Conservation (phyloP, 2,329 filamentous ascomycete species). For the Orbilia ellipsospora region DNA sequence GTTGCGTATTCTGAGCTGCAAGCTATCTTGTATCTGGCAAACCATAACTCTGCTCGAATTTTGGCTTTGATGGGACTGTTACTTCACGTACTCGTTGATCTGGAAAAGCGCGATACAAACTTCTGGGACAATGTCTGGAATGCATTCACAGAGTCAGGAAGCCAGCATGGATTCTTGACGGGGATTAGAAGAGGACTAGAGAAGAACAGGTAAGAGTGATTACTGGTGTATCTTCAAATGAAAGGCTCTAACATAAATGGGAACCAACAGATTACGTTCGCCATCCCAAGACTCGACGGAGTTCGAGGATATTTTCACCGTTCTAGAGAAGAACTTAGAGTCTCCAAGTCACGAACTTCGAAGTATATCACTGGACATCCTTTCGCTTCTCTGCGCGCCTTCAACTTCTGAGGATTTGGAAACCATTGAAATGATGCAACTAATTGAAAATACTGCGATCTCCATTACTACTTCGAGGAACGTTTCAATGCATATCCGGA, state of each 20-base stretch:
- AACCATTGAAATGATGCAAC: slow-evolving; percentile 74
- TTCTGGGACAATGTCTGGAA: slow-evolving; percentile 30
- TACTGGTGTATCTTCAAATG: not conserved
- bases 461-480: slow-evolving; percentile 78
- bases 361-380: slow-evolving; percentile 69
- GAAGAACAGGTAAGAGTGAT: slow-evolving; percentile 27
- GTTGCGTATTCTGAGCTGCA: slow-evolving; percentile 6
- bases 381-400: slow-evolving; percentile 71
- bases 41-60: not conserved
- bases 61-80: slow-evolving; percentile 27
- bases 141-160: slow-evolving; percentile 21
- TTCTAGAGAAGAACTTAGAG: slow-evolving; percentile 71
- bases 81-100: slow-evolving; percentile 19
- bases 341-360: slow-evolving; percentile 80
- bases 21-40: not conserved
- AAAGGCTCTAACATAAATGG: no score
- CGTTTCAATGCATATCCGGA: slow-evolving; percentile 86
- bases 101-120: slow-evolving; percentile 9
- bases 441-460: slow-evolving; percentile 83
- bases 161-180: slow-evolving; percentile 21
- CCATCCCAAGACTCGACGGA: slow-evolving; percentile 14
- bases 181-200: slow-evolving; percentile 32
- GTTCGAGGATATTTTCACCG: slow-evolving; percentile 34
- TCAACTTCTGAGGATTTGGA: slow-evolving; percentile 66
- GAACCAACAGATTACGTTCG: slow-evolving; percentile 3